phyloP scores from a whole-genome alignment of 169 alveolate species.

The Amoebophrya sp. region DNA sequence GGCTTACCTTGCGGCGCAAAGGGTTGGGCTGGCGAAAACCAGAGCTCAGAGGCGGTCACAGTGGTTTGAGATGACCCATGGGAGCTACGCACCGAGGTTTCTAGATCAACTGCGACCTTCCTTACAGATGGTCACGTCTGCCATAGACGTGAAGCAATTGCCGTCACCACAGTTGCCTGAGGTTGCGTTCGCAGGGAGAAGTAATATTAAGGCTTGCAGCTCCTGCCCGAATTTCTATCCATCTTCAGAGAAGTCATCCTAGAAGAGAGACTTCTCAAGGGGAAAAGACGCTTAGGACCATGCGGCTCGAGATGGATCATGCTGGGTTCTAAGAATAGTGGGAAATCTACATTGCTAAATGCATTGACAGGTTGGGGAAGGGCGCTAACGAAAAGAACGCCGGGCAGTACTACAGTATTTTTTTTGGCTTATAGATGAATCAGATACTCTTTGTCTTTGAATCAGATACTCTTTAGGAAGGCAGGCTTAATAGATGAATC shows the following conservation, averaged over 20 bases:
- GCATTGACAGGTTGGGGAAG: slow-evolving; percentile 48
- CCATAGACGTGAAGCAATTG: not conserved
- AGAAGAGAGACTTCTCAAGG: too few relatives aligned
- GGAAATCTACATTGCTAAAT: slow-evolving; percentile 51
- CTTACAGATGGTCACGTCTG: not conserved
- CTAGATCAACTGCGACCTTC: not conserved
- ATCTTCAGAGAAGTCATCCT: too few relatives aligned
- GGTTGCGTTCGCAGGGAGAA: not conserved
- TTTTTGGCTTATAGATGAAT: not conserved
- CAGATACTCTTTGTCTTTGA: not conserved
- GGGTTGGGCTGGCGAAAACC: not conserved
- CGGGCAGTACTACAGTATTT: not conserved
- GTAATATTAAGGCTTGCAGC: too few relatives aligned
- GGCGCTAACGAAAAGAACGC: not conserved
- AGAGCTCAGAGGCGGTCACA: not conserved
- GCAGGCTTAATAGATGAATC: not conserved
- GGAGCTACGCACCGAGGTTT: not conserved
- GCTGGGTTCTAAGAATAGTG: too few relatives aligned
- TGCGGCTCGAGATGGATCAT: too few relatives aligned
- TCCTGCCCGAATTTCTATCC: too few relatives aligned
- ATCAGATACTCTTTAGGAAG: not conserved
- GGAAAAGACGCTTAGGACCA: too few relatives aligned
- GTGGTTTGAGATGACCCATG: not conserved
- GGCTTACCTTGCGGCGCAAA: not conserved
- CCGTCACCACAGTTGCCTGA: not conserved